Evolutionary conservation across 1,284 basidiomycete genomes (phyloP).

Genomic region (Trichosporon sp.): DNA sequence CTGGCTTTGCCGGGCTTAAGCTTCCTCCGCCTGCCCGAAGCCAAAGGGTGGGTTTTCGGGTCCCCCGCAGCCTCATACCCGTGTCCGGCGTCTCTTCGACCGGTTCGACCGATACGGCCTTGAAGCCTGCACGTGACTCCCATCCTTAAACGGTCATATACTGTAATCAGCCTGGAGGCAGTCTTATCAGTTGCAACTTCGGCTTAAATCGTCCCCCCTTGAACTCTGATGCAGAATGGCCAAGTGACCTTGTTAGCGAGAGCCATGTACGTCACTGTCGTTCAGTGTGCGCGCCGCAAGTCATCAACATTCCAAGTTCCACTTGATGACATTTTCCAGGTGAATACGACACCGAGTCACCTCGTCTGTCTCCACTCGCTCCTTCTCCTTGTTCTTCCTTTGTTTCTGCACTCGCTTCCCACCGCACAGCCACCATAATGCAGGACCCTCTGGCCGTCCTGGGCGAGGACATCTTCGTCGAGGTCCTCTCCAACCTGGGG

Average conservation of each 20-base stretch:
- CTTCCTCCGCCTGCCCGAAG: background rate
- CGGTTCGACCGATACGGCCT: background rate
- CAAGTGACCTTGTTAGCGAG: background rate
- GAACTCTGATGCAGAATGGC: no score
- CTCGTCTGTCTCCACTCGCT: background rate
- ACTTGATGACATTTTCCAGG: background rate
- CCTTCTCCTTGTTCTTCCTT: background rate
- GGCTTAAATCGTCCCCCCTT: background rate
- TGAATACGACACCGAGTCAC: background rate
- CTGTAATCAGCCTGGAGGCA: background rate
- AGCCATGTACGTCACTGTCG: background rate
- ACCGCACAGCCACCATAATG: background rate
- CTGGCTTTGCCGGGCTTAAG: background rate
- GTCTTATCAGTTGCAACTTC: background rate
- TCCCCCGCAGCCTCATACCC: background rate
- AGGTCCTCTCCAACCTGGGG: conserved; percentile 32
- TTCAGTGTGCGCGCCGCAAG: background rate
- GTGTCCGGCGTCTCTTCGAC: background rate
- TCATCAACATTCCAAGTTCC: background rate
- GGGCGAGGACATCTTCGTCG: conserved; percentile 36
- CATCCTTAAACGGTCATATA: background rate
- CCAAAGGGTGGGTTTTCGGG: background rate
- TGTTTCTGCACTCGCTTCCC: background rate
- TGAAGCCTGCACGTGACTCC: background rate
- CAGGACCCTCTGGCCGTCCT: conserved; percentile 34